These are phyloP conservation scores for Tricholoma matsutake DNA, from an alignment of 768 basidiomycete genomes.

Conservation along the genomic window DNA sequence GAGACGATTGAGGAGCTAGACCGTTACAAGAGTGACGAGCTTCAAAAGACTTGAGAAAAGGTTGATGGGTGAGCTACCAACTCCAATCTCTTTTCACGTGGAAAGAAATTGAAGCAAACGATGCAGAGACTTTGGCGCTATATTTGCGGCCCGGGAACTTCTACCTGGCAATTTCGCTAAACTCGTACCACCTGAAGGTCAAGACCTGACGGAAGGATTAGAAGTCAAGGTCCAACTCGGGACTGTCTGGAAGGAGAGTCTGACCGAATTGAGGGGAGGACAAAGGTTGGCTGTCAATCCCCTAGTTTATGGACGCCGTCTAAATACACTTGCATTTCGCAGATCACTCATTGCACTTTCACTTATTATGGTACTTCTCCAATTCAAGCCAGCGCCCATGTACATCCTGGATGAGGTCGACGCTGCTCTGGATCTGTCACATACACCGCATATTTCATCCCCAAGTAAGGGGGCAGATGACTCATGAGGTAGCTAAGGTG, in stretches of 20 bases:
- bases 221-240: constrained; percentile 97
- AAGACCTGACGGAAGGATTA: constrained; percentile 91
- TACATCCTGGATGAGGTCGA: constrained; percentile 99
- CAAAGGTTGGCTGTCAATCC: constrained; percentile 63
- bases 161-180: constrained; percentile 96
- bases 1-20: constrained; percentile 92
- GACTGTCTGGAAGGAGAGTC: constrained; percentile 93
- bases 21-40: constrained; percentile 88
- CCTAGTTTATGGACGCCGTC: background rate
- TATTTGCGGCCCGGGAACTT: constrained; percentile 94
- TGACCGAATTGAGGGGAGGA: constrained; percentile 96
- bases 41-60: constrained; percentile 95
- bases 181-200: constrained; percentile 88
- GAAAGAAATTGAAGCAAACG: constrained; percentile 1
- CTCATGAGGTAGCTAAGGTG: no score
- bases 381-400: constrained; percentile 99
- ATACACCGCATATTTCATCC: constrained; percentile 97
- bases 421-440: constrained; percentile 92
- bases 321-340: background rate
- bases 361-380: constrained; percentile 97
- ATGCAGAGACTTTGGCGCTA: constrained; percentile 87
- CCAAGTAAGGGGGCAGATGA: no score
- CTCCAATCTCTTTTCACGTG: no score
- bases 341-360: constrained; percentile 98
- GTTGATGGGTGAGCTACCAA: constrained; percentile 70